phyloP scores from a whole-genome alignment of 2,329 filamentous ascomycete species.

The Colletotrichum sp. region DNA sequence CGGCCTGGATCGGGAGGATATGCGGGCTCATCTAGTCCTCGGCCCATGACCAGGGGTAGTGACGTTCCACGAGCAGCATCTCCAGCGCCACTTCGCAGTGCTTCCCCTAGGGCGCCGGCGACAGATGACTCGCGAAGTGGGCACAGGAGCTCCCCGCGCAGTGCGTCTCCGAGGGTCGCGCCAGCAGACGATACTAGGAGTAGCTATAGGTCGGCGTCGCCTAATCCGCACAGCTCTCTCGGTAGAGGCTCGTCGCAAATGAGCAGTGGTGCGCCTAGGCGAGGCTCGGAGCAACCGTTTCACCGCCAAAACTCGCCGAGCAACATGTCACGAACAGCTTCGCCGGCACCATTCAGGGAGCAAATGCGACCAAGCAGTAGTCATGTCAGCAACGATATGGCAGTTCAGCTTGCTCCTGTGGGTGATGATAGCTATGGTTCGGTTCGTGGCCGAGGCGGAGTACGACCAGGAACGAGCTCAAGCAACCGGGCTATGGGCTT shows the following conservation, averaged over 20 bases:
- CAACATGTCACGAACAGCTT: slow-evolving; percentile 49
- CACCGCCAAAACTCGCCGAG: slow-evolving; percentile 58
- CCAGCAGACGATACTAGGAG: slow-evolving; percentile 51
- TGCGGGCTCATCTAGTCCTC: slow-evolving; percentile 49
- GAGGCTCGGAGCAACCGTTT: slow-evolving; percentile 51
- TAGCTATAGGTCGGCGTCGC: slow-evolving; percentile 58
- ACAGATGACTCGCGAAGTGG: slow-evolving; percentile 48
- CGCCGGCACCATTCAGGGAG: slow-evolving; percentile 54
- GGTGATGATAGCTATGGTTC: slow-evolving; percentile 66
- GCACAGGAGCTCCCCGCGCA: slow-evolving; percentile 60
- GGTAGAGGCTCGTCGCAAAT: slow-evolving; percentile 12
- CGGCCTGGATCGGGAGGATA: slow-evolving; percentile 41
- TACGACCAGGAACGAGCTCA: slow-evolving; percentile 51
- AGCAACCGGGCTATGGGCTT: slow-evolving; percentile 55
- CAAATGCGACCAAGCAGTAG: slow-evolving; percentile 57
- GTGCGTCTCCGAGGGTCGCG: slow-evolving; percentile 65
- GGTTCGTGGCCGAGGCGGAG: slow-evolving; percentile 53
- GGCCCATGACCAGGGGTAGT: slow-evolving; percentile 63
- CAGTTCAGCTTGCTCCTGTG: slow-evolving; percentile 68
- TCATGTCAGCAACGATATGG: slow-evolving; percentile 62
- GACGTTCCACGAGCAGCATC: slow-evolving; percentile 68
- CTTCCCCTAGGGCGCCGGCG: slow-evolving; percentile 66
- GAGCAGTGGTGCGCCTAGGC: not conserved
- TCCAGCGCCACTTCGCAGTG: slow-evolving; percentile 69
- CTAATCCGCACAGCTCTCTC: slow-evolving; percentile 63